Evolutionary conservation across 805 yeast genomes (phyloP).

Genomic region (Cyberlindnera japonica): DNA sequence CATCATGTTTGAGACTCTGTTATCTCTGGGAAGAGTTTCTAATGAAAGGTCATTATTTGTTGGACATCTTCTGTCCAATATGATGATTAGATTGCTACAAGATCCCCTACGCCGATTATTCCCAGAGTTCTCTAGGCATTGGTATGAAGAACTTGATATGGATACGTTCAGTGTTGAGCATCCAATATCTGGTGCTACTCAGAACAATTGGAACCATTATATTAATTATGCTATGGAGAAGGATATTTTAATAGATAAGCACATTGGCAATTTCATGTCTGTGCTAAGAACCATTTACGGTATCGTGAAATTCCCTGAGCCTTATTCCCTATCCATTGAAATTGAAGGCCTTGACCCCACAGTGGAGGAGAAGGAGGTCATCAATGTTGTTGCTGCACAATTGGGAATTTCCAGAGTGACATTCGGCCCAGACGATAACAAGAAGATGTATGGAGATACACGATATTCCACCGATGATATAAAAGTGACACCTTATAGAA

Average conservation of each 20-base stretch:
- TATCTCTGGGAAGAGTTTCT: background rate
- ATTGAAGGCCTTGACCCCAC: background rate
- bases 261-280: background rate
- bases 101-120: slow-evolving; percentile 7
- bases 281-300: background rate
- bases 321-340: slow-evolving; percentile 4
- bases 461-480: background rate
- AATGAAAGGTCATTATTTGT: background rate
- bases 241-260: background rate
- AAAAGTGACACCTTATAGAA: background rate
- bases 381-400: background rate
- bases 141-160: slow-evolving; percentile 3
- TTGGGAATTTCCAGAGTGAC: background rate
- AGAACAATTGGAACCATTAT: slow-evolving; percentile 18
- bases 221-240: slow-evolving; percentile 13
- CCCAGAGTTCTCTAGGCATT: slow-evolving; percentile 8
- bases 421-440: background rate
- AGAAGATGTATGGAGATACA: background rate
- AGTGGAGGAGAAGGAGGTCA: background rate
- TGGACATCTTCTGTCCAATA: slow-evolving; percentile 1
- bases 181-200: background rate
- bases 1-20: background rate
- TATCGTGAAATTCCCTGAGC: slow-evolving; percentile 1
- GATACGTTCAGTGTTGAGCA: background rate
- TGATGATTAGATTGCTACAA: slow-evolving; percentile 1